A percentile compares a stretch with the other conserved stretches of the same genome.
phyloP scores from a whole-genome alignment of 2,329 filamentous ascomycete genomes.

The Colletotrichum sp. region DNA sequence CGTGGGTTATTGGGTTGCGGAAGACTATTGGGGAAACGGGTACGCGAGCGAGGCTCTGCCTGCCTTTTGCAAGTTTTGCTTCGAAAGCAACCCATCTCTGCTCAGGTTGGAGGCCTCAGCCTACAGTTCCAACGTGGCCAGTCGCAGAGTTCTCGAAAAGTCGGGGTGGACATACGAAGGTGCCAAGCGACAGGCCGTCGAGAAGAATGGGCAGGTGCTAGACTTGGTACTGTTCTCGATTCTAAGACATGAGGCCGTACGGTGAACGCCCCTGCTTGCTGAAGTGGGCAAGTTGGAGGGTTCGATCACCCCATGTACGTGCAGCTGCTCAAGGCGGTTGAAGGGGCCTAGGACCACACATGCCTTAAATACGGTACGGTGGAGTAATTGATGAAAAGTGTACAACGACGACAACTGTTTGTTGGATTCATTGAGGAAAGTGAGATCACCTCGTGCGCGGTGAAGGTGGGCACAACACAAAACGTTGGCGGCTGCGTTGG shows the following conservation, averaged over 20 bases:
- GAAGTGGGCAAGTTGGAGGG: background rate
- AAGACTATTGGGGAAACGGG: slow-evolving; percentile 49
- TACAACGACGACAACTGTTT: background rate
- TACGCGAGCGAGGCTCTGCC: slow-evolving; percentile 44
- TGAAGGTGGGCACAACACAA: background rate
- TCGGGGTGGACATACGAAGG: slow-evolving; percentile 51
- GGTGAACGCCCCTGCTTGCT: background rate
- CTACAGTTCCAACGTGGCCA: slow-evolving; percentile 44
- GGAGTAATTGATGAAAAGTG: background rate
- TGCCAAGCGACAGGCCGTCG: slow-evolving; percentile 39
- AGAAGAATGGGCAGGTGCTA: slow-evolving; percentile 45
- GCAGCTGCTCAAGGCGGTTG: background rate
- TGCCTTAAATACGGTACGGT: background rate
- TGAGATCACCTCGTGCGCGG: background rate
- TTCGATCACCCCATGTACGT: background rate
- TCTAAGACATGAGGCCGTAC: slow-evolving; percentile 35
- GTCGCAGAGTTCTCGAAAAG: slow-evolving; percentile 45
- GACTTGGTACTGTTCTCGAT: slow-evolving; percentile 44
- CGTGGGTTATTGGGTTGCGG: slow-evolving; percentile 54
- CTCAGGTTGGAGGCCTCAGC: slow-evolving; percentile 45
- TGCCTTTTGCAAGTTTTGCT: slow-evolving; percentile 48
- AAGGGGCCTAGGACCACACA: background rate
- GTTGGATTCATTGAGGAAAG: background rate
- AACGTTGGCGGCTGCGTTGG: background rate
- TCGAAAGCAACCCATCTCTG: slow-evolving; percentile 43